Evolutionary conservation across 2,329 filamentous ascomycete genomes (phyloP).

Genomic region (Diaporthe ampelina): DNA sequence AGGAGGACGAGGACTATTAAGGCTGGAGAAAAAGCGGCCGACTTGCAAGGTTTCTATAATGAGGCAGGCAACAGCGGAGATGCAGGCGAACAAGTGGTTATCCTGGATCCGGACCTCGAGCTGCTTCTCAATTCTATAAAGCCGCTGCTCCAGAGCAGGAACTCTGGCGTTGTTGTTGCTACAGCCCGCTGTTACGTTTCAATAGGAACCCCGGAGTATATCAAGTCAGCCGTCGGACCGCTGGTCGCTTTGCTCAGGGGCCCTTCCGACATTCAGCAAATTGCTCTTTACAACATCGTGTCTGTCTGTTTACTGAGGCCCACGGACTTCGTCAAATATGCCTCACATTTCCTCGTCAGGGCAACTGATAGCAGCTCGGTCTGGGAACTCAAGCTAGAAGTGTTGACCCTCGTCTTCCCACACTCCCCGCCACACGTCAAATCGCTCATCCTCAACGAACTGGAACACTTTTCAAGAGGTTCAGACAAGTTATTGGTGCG

Average conservation of each 20-base stretch:
- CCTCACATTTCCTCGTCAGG: constrained; percentile 89
- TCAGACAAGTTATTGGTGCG: constrained; percentile 82
- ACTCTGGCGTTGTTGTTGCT: constrained; percentile 91
- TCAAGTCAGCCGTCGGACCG: constrained; percentile 83
- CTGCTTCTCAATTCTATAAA: constrained; percentile 84
- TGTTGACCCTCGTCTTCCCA: constrained; percentile 92
- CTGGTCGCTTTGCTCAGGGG: constrained; percentile 88
- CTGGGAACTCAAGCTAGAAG: constrained; percentile 92
- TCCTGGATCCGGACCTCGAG: constrained; percentile 85
- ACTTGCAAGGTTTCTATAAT: constrained; percentile 85
- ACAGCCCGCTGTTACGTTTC: constrained; percentile 89
- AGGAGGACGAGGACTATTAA: constrained; percentile 72
- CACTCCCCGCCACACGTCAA: constrained; percentile 82
- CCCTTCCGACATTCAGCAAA: constrained; percentile 87
- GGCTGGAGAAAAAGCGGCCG: constrained; percentile 53
- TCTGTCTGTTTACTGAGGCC: constrained; percentile 87
- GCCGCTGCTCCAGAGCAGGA: constrained; percentile 91
- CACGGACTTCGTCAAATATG: constrained; percentile 86
- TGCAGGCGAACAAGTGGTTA: constrained; percentile 67
- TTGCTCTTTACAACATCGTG: constrained; percentile 94
- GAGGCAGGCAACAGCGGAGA: constrained; percentile 66
- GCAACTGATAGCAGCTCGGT: constrained; percentile 84
- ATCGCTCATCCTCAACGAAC: constrained; percentile 88
- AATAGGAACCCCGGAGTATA: constrained; percentile 83
- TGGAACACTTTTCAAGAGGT: constrained; percentile 90